Conservation (phyloP, 768 basidiomycete genomes). For the Serendipita vermifera region DNA sequence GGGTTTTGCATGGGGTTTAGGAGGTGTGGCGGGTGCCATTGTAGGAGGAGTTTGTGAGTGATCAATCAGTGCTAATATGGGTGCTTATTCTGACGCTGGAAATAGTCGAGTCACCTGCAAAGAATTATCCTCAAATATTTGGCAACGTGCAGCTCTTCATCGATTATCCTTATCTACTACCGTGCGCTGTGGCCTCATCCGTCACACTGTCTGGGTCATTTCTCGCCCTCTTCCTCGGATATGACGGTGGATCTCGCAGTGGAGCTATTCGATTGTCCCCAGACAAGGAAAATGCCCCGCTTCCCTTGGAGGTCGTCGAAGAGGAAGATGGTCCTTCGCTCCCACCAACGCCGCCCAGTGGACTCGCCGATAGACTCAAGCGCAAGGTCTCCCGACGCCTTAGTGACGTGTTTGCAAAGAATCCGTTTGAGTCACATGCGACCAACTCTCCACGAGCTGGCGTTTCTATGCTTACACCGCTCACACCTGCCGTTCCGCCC, state of each 20-base stretch:
- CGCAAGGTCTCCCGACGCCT: conserved; percentile 42
- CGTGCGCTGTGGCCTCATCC: conserved; percentile 62
- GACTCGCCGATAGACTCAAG: conserved; percentile 30
- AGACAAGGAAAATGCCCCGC: conserved; percentile 48
- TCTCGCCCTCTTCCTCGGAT: conserved; percentile 76
- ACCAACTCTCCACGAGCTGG: conserved; percentile 23
- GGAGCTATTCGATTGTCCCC: conserved; percentile 70
- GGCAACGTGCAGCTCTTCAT: conserved; percentile 51
- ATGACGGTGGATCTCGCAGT: conserved; percentile 79
- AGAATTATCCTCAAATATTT: conserved; percentile 76
- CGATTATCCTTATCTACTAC: conserved; percentile 80
- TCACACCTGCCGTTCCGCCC: conserved; percentile 22
- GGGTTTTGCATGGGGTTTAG: conserved; percentile 94
- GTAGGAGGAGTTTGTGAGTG: conserved; percentile 69
- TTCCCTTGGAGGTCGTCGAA: conserved; percentile 33
- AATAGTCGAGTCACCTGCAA: conserved; percentile 77
- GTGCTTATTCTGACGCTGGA: conserved; percentile 10
- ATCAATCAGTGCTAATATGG: conserved; percentile 15
- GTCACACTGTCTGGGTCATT: conserved; percentile 64
- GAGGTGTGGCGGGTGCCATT: conserved; percentile 83
- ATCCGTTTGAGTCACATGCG: conserved; percentile 31
- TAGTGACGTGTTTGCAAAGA: conserved; percentile 46
- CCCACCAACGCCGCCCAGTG: conserved; percentile 34
- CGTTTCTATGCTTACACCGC: conserved; percentile 28
- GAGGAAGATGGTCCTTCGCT: conserved; percentile 37